Percentiles rank a stretch among this genome's conserved stretches.
Conservation (phyloP, 1,284 basidiomycete genomes). For the Leccinum solheimii region DNA sequence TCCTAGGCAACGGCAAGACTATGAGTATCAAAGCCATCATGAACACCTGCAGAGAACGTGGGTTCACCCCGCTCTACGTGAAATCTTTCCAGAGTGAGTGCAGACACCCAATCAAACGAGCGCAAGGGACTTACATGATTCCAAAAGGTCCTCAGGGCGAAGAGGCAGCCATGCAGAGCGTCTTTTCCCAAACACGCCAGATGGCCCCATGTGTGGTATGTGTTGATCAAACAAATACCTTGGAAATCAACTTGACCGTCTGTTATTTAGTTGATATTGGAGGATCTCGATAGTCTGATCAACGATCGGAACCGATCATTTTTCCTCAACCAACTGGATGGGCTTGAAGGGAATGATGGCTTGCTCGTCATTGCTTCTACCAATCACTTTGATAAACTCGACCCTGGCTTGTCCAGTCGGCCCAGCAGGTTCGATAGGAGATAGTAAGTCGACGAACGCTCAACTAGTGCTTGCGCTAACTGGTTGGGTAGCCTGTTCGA, state of each 20-base stretch:
- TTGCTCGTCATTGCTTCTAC: constrained; percentile 78
- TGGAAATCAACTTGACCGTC: neutral
- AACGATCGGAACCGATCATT: constrained; percentile 75
- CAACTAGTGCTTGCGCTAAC: neutral
- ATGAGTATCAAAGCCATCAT: constrained; percentile 77
- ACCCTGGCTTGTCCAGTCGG: constrained; percentile 70
- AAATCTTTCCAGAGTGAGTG: constrained; percentile 63
- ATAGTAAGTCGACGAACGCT: constrained; percentile 52
- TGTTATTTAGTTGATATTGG: constrained; percentile 48
- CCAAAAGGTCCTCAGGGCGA: constrained; percentile 60
- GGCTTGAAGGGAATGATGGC: constrained; percentile 73
- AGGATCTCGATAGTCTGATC: constrained; percentile 82
- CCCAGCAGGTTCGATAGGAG: constrained; percentile 85
- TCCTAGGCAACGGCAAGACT: constrained; percentile 77
- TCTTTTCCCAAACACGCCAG: constrained; percentile 68
- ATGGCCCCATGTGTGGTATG: constrained; percentile 67
- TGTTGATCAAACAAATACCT: neutral
- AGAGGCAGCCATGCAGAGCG: constrained; percentile 60
- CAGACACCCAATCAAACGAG: neutral
- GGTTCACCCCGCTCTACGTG: constrained; percentile 73
- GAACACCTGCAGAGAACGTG: constrained; percentile 60
- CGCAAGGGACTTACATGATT: constrained; percentile 2
- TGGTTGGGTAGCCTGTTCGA: constrained; percentile 52
- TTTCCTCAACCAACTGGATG: constrained; percentile 84
- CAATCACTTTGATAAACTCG: constrained; percentile 79